Base-by-base conservation (phyloP, 176 grass and related monocot species). In the Eleusine coracana region DNA sequence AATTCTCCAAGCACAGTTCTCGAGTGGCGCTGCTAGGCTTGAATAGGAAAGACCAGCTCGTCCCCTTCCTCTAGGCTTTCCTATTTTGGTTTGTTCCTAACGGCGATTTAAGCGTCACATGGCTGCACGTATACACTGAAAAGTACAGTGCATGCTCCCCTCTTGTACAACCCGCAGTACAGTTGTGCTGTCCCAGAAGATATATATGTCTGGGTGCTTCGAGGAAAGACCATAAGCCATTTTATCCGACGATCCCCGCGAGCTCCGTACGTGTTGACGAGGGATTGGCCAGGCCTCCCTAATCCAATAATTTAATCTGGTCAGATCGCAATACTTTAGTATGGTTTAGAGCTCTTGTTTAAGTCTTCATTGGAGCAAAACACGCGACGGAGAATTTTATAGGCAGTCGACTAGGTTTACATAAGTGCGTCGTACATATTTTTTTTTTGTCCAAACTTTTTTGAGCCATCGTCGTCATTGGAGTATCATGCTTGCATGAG, bases 11-110 rank as follows among this genome's bases (percentile, higher is more conserved):
- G 52, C 44, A 52, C 34, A 10, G 37, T 41, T 41, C 6, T 72
- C 67, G n/a, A 41, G 68, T 64, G n/a, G n/a, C 28, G 15, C 2
- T 45, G 13, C 5, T 61, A 64, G 75, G 34, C 46, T 54, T 54
- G 36, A 68, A 70, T 80, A 80, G 65, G 78, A 40, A 69, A 69
- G 66, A 38, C 36, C 69, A 37, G 3, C n/a, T 58, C 25, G 15
- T 34, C 54, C 10, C 42, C 72, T 81, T 71, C 66, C 58, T 66
- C 3, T 34, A 73, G 68, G 40, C 83, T 90, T 90, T 90, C 83
- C 83, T 78, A 3, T 78, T 86, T 86, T 73, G 88, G 79, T 78
- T 12, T 18, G 67, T 67, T 82, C 29, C 72, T 66, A 40, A 67
- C 67, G 48, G 48, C 75, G 48, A 73, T 62, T 37, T 23, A 39